phyloP scores from a whole-genome alignment of 2,329 filamentous ascomycete species.

The Exophiala phaeomuriformis region DNA sequence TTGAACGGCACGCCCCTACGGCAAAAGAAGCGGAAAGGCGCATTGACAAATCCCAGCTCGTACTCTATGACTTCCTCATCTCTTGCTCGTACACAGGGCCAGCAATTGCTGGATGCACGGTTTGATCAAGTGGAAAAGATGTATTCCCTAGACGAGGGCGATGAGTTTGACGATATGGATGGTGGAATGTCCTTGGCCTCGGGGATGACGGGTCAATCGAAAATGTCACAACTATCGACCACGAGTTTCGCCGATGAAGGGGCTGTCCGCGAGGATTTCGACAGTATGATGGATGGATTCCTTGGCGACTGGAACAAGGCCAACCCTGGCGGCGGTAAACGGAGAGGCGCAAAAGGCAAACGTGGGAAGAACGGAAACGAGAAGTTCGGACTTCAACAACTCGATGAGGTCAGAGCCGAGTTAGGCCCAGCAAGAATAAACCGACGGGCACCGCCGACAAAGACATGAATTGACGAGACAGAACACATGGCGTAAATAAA shows the following conservation, averaged over 20 bases:
- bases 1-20: conserved; percentile 61
- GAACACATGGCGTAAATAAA: background rate
- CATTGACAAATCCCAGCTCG: conserved; percentile 74
- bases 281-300: conserved; percentile 89
- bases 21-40: conserved; percentile 91
- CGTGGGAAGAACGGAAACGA: conserved; percentile 71
- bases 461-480: conserved; percentile 13
- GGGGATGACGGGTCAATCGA: conserved; percentile 38
- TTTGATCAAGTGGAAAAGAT: conserved; percentile 87
- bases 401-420: conserved; percentile 79
- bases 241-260: conserved; percentile 39
- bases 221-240: conserved; percentile 58
- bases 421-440: conserved; percentile 67
- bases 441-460: conserved; percentile 28
- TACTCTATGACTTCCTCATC: conserved; percentile 92
- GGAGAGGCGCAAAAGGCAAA: conserved; percentile 45
- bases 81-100: conserved; percentile 76
- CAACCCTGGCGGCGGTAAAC: conserved; percentile 33
- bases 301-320: conserved; percentile 54
- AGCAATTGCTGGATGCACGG: conserved; percentile 75
- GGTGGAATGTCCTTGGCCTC: conserved; percentile 45
- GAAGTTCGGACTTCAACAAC: conserved; percentile 73
- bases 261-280: conserved; percentile 69
- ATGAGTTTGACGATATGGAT: conserved; percentile 43
- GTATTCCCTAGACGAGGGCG: conserved; percentile 58